A percentile compares a stretch with the other conserved stretches of the same genome.
Evolutionary conservation across 202 grass and related monocot genomes (phyloP).

Genomic region (Alloteropsis angusta): DNA sequence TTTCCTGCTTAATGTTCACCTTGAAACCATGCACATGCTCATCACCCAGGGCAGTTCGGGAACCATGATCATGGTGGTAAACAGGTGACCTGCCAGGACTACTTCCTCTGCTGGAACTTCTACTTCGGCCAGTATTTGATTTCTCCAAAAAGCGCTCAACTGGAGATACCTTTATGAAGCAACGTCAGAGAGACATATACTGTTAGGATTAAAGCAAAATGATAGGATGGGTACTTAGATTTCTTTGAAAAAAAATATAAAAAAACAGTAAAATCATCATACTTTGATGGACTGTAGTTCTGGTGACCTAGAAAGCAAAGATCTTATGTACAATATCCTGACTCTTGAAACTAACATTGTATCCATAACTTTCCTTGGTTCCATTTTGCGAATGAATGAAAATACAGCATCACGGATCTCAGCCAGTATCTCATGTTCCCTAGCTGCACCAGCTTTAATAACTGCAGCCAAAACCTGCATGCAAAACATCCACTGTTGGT

Average conservation of each 20-base stretch:
- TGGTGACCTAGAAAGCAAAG: constrained; percentile 90
- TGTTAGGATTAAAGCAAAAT: not conserved
- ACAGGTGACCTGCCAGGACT: constrained; percentile 81
- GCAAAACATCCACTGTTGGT: not conserved
- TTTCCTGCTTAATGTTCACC: constrained; percentile 91
- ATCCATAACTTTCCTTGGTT: constrained; percentile 96
- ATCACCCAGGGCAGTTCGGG: constrained; percentile 49
- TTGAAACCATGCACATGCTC: constrained; percentile 88
- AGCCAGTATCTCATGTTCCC: constrained; percentile 98
- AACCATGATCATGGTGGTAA: constrained; percentile 62
- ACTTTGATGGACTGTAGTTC: constrained; percentile 98
- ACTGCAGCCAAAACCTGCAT: constrained; percentile 90
- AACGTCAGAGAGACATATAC: constrained; percentile 18
- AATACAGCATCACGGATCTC: constrained; percentile 96
- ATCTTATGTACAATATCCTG: constrained; percentile 97
- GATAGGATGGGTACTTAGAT: not conserved
- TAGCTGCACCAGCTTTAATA: constrained; percentile 94
- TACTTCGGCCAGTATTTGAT: constrained; percentile 65
- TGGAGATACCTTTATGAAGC: constrained; percentile 67
- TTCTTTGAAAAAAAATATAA: not conserved
- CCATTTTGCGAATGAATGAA: constrained; percentile 97
- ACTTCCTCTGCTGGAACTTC: constrained; percentile 89
- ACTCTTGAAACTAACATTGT: constrained; percentile 98
- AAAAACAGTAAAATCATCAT: not conserved
- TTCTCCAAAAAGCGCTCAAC: constrained; percentile 93